Base-by-base conservation (phyloP, 768 basidiomycete genomes). In the Leccinum arenicola region DNA sequence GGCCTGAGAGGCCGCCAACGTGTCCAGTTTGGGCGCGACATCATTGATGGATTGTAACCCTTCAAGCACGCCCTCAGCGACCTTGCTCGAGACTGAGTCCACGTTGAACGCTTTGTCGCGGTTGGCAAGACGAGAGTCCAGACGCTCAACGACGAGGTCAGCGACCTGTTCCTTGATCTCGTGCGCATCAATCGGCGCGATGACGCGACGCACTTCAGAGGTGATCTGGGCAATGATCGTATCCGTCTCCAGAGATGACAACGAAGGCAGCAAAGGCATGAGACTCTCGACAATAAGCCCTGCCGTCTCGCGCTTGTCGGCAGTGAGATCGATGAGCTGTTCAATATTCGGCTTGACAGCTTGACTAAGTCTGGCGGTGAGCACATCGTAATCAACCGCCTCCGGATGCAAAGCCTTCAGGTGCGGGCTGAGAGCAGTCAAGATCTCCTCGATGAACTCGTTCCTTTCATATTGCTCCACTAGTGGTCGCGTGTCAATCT, bases 151-250 rank as follows among this genome's bases (percentile, higher is more conserved):
- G 2, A 94, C 92, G 29, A 93, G 82, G 68, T 93, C 92, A 2
- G 92, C 89, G 0, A 94, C 91, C 66, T 91, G 89, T 67, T 93
- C 92, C 76, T 91, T 92, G 69, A 94, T 89, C 70, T 89, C 88
- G 64, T 92, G 89, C 0, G 89, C 84, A 66, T 94, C 92, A 23
- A 93, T 82, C 0, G 88, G 88, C 0, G 84, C 86, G 59, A 90
- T 86, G 27, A 85, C 82, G 23, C 82, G 81, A 54, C 87, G 83
- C 45, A 94, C 80, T 71, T 93, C 92, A 2, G 82, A 74, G 4
- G 83, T 83, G 52, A 94, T 76, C 61, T 89, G 78, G 25, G 78
- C 69, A 8, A 83, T 79, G 52, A 93, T 73, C 3, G 78, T 76
- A 51, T 84, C 80, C 1, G 80, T 78, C 65, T 93, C 86, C 35